Base-by-base conservation (phyloP, 441 rosid species). In the Pelargonium australe region DNA sequence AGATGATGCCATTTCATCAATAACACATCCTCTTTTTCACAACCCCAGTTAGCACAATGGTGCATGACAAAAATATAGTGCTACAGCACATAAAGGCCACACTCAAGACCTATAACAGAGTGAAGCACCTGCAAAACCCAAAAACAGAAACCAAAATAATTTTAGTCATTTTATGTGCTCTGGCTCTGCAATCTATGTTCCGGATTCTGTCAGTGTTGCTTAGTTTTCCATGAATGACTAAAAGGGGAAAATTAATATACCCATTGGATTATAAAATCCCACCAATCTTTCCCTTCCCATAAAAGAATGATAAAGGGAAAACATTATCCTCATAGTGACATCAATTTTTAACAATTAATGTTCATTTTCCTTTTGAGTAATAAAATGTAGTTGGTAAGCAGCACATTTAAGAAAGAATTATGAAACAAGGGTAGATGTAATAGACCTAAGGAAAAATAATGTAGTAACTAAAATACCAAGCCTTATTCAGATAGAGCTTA, bases 1-100 rank as follows among this genome's bases (percentile, higher is more conserved):
- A 78, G 93, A 86, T 72, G 87, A 84, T 66, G 98, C 89, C 96
- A 89, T 88, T 76, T 83, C 84, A 84, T 81, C 80, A 83, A 79
- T 76, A 81, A 78, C 71, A 73, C 86, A 81, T 78, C 82, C 79
- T 75, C 81, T 77, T 77, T 72, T 74, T 85, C 82, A 83, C 74
- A 75, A 78, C 75, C 73, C 82, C 80, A 78, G 80, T 72, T 80
- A 78, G 80, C 80, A 72, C 88, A 81, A 83, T 74, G 80, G 85
- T 68, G 83, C 96, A 89, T 92, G 85, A 88, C 90, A 87, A 83
- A 79, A 79, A 72, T 71, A 80, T 40, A 65, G 80, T 66, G 70
- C 72, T 69, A 76, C 77, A 66, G 80, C 74, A 81, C 96, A 90
- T 87, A 80, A 67, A 87, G 85, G 80, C 82, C 76, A 73, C 75